These are phyloP conservation scores for Cystofilobasidium capitatum DNA, from an alignment of 768 basidiomycete genomes.

Conservation along the genomic window DNA sequence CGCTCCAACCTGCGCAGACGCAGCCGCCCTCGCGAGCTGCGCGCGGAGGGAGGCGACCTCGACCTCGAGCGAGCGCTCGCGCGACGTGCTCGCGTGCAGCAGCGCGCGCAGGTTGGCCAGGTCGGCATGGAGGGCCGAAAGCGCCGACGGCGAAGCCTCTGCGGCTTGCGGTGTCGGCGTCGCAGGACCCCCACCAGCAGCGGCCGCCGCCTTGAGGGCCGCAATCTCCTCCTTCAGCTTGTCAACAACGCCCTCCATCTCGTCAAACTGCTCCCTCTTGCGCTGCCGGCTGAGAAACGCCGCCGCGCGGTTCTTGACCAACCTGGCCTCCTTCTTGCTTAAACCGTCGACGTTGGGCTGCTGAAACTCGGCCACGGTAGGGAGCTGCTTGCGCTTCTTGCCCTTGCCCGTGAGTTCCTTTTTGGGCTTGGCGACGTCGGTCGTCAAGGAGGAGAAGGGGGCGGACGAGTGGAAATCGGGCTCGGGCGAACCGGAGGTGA, in stretches of 20 bases:
- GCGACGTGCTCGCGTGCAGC: slow-evolving; percentile 15
- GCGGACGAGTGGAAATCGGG: neutral
- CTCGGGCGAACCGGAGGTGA: slow-evolving; percentile 1
- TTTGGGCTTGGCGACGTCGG: neutral
- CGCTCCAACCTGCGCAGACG: neutral
- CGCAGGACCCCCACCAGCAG: neutral
- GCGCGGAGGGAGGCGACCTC: slow-evolving; percentile 19
- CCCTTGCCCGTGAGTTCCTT: slow-evolving; percentile 16
- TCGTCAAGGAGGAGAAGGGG: neutral
- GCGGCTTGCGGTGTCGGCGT: no score
- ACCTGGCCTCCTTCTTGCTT: slow-evolving; percentile 78
- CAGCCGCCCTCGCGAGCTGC: neutral
- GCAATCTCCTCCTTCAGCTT: slow-evolving; percentile 18
- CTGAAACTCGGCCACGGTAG: slow-evolving; percentile 45
- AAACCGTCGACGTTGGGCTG: slow-evolving; percentile 81
- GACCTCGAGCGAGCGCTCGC: slow-evolving; percentile 23
- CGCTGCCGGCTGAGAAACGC: slow-evolving; percentile 79
- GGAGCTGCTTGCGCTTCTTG: slow-evolving; percentile 25
- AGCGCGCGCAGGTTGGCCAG: slow-evolving; percentile 13
- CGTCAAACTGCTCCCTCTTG: slow-evolving; percentile 84
- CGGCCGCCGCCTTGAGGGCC: neutral
- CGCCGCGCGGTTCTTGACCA: slow-evolving; percentile 85
- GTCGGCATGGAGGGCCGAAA: slow-evolving; percentile 14
- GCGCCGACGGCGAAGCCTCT: neutral
- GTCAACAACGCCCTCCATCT: slow-evolving; percentile 67